phyloP scores from a whole-genome alignment of 371 early-diverging fungal species.

The Lichtheimia ornata region DNA sequence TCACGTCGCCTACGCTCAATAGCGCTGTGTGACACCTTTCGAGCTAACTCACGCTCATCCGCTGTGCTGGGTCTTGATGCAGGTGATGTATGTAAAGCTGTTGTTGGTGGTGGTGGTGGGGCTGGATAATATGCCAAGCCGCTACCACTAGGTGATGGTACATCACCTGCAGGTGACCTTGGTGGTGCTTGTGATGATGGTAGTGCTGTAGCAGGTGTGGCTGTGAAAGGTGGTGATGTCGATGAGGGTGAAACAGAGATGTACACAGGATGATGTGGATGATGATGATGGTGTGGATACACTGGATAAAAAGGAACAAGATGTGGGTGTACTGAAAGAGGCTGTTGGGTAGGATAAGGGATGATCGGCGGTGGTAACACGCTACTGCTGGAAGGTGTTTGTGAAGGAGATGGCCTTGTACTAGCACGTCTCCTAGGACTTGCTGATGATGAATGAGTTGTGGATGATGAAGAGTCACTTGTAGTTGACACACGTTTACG shows the following conservation, averaged over 20 bases:
- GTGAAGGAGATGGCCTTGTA: not conserved
- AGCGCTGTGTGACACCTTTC: conserved; percentile 77
- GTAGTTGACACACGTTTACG: not conserved
- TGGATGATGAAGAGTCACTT: not conserved
- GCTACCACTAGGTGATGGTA: not conserved
- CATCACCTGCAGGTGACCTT: not conserved
- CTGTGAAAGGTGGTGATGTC: not conserved
- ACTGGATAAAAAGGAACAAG: not conserved
- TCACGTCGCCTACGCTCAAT: conserved; percentile 79
- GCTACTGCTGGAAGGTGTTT: not conserved
- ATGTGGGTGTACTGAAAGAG: not conserved
- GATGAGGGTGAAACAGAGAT: not conserved
- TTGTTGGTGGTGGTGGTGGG: not conserved
- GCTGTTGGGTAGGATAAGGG: not conserved
- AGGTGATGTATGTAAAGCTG: not conserved
- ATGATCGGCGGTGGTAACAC: not conserved
- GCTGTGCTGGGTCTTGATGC: conserved; percentile 25
- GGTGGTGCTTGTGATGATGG: not conserved
- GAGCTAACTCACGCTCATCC: conserved; percentile 54
- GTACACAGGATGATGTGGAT: not conserved
- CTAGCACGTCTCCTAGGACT: too few species aligned
- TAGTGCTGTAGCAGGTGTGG: not conserved
- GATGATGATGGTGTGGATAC: not conserved
- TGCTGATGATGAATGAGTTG: not conserved
- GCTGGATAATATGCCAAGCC: not conserved